Conservation (phyloP, 352 stramenopile species). For the Pythium myriotylum region DNA sequence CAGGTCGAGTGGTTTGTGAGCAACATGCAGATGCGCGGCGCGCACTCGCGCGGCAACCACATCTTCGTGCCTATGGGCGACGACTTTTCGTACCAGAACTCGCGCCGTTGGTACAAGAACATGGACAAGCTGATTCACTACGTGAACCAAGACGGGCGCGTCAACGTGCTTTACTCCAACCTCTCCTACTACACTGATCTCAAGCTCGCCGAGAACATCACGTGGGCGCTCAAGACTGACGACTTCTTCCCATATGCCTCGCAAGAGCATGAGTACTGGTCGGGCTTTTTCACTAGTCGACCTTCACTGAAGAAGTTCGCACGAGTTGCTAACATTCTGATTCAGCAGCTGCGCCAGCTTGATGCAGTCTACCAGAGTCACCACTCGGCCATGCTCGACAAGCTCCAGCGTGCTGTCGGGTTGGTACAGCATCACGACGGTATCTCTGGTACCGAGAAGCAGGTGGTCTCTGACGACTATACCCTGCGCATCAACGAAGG, state of each 20-base stretch:
- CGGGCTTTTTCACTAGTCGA: constrained; percentile 96
- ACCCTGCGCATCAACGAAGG: constrained; percentile 89
- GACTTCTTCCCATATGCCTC: constrained; percentile 98
- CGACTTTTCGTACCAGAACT: constrained; percentile 95
- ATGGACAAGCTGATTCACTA: constrained; percentile 97
- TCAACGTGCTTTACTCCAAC: constrained; percentile 98
- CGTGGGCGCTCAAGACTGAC: constrained; percentile 91
- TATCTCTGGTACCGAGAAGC: constrained; percentile 95
- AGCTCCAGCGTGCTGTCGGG: constrained; percentile 88
- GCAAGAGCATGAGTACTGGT: constrained; percentile 93
- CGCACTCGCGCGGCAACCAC: constrained; percentile 77
- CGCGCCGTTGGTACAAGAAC: constrained; percentile 92
- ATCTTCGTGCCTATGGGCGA: constrained; percentile 92
- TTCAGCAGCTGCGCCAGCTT: constrained; percentile 92
- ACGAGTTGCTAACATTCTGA: constrained; percentile 83
- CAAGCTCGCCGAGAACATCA: constrained; percentile 85
- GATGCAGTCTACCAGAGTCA: constrained; percentile 79
- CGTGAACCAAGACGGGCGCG: constrained; percentile 87
- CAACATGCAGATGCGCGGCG: constrained; percentile 66
- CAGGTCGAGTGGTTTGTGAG: constrained; percentile 88
- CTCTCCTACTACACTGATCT: constrained; percentile 94
- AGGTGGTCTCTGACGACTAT: constrained; percentile 96
- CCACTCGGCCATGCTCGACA: constrained; percentile 47
- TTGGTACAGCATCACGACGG: constrained; percentile 97
- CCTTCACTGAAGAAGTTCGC: constrained; percentile 93